Conservation (phyloP, 2,329 filamentous ascomycete species). For the Scytalidium lignicola region DNA sequence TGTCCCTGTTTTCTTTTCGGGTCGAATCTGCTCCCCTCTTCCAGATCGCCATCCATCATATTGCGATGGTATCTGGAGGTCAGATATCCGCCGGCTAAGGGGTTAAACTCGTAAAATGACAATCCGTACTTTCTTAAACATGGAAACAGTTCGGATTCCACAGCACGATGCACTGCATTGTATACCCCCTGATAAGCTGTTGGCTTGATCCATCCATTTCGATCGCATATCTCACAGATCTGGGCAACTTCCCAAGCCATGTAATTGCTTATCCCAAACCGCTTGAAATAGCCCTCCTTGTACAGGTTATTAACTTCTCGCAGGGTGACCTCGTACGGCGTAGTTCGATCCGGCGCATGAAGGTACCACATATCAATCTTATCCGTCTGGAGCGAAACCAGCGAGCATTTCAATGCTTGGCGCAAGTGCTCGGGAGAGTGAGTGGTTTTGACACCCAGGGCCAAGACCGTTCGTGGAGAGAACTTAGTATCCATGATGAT, state of each 20-base stretch:
- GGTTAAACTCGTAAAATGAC: conserved; percentile 58
- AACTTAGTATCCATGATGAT: conserved; percentile 57
- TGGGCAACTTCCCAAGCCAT: conserved; percentile 32
- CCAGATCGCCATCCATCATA: conserved; percentile 27
- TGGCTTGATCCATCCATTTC: conserved; percentile 29
- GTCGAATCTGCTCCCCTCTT: conserved; percentile 17
- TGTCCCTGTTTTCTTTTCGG: conserved; percentile 43
- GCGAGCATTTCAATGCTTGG: conserved; percentile 41
- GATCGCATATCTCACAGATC: conserved; percentile 27
- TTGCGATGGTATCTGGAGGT: conserved; percentile 44
- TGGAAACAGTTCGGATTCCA: conserved; percentile 57
- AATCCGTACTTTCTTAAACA: conserved; percentile 55
- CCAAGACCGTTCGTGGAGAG: conserved; percentile 10
- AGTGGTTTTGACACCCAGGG: conserved; percentile 7
- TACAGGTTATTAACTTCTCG: conserved; percentile 27
- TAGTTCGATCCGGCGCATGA: conserved; percentile 23
- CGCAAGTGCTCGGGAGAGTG: conserved; percentile 48
- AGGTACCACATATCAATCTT: conserved; percentile 27
- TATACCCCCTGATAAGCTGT: conserved; percentile 31
- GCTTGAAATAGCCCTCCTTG: conserved; percentile 26
- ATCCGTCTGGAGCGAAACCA: conserved; percentile 49
- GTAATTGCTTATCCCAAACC: conserved; percentile 60
- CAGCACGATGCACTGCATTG: conserved; percentile 34
- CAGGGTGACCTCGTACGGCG: conserved; percentile 24
- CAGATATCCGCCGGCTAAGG: conserved; percentile 44